A percentile compares a stretch with the other conserved stretches of the same genome.
Conservation (phyloP, 768 basidiomycete species). For the Pisolithus sp. region DNA sequence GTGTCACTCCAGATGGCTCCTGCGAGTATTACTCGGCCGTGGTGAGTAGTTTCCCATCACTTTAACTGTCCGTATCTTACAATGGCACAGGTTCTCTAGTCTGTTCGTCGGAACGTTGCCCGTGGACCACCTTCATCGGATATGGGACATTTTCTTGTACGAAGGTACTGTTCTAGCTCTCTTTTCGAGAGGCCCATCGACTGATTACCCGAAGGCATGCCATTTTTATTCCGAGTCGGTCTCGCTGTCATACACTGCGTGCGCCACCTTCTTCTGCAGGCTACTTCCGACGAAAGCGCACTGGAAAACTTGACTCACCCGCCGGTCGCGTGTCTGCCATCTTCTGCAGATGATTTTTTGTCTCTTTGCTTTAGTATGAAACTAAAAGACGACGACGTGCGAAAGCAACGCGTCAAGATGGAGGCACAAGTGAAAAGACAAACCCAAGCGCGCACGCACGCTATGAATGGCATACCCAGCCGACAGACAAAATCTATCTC, state of each 20-base stretch:
- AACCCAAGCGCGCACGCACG: conserved; percentile 30
- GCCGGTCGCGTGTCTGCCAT: conserved; percentile 46
- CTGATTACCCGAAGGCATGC: conserved; percentile 43
- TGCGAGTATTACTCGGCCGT: conserved; percentile 51
- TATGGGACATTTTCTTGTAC: conserved; percentile 80
- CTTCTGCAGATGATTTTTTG: conserved; percentile 55
- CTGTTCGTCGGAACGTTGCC: conserved; percentile 67
- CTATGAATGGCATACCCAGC: conserved; percentile 19
- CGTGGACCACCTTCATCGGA: conserved; percentile 55
- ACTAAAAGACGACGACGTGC: conserved; percentile 73
- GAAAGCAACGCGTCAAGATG: conserved; percentile 70
- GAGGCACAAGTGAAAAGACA: conserved; percentile 67
- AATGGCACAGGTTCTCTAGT: conserved; percentile 54
- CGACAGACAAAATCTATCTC: conserved; percentile 25
- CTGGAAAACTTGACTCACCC: conserved; percentile 47
- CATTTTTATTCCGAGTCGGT: conserved; percentile 69
- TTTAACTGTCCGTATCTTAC: neutral
- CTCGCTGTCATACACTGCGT: conserved; percentile 57
- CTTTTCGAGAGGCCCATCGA: neutral
- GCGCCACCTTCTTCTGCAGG: conserved; percentile 53
- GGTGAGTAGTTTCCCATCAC: conserved; percentile 34
- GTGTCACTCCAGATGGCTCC: conserved; percentile 58
- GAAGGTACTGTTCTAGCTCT: conserved; percentile 49
- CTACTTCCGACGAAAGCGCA: conserved; percentile 39
- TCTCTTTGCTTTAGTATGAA: conserved; percentile 58